A percentile compares a stretch with the other conserved stretches of the same genome.
Evolutionary conservation across 169 alveolate species (phyloP).

Genomic region (Plasmodium chabaudi): DNA sequence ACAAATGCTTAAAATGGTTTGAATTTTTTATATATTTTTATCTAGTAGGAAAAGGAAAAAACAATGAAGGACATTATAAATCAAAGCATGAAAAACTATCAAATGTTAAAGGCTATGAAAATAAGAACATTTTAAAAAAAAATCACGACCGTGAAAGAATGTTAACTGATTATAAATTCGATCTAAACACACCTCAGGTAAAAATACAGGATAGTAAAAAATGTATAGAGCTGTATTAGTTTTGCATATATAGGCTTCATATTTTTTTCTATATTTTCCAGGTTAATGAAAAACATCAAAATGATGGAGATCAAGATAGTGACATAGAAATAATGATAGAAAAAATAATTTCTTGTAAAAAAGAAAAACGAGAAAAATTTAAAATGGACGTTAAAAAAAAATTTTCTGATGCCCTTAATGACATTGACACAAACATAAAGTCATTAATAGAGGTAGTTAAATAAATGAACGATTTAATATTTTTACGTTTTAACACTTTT

Average conservation of each 20-base stretch:
- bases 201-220: slow-evolving; percentile 4
- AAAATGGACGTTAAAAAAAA: slow-evolving; percentile 27
- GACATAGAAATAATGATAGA: slow-evolving; percentile 62
- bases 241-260: neutral
- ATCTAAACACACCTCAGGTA: slow-evolving; percentile 12
- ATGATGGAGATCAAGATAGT: slow-evolving; percentile 30
- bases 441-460: slow-evolving; percentile 47
- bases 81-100: slow-evolving; percentile 8
- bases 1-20: too few species aligned
- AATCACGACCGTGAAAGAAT: neutral
- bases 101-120: slow-evolving; percentile 28
- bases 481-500: too few species aligned
- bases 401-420: slow-evolving; percentile 48
- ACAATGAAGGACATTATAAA: slow-evolving; percentile 1
- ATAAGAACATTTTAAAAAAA: slow-evolving; percentile 17
- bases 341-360: slow-evolving; percentile 66
- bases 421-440: slow-evolving; percentile 50
- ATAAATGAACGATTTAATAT: neutral
- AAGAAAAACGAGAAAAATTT: slow-evolving; percentile 66
- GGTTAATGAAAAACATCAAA: slow-evolving; percentile 10
- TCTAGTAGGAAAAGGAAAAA: slow-evolving; percentile 23
- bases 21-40: neutral
- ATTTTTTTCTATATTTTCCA: neutral
- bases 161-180: slow-evolving; percentile 22
- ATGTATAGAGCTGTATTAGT: neutral